Evolutionary conservation across 225 moss, liverwort and hornwort species (phyloP), one percentile per base, ranked within the genome.

Genomic region (Pseudisothecium myosuroides): DNA sequence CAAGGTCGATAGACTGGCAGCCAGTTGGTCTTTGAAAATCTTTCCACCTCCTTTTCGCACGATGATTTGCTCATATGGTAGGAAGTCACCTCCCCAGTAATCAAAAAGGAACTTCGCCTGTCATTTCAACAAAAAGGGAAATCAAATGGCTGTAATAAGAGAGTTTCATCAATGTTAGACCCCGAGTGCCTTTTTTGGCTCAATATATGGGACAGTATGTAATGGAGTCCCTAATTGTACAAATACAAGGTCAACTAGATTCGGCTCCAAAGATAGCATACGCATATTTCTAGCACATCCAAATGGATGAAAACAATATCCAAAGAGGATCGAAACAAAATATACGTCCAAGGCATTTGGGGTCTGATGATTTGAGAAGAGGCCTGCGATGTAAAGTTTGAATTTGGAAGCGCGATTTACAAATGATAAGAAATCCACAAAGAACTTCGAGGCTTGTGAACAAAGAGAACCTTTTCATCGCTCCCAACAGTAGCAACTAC

Each of bases 81-180:
- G 68, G 76, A 94, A 94, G 45, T 94, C 94, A 36, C 73, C 87
- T 89, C 94, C 94, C 94, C 92, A 94, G 60, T 87, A 85, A 88
- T 93, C 91, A 47, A 80, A 76, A 72, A 94, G 94, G 86, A 93
- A 83, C 76, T 92, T 94, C 80, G 88, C 89, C 94, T 94, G 88
- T 76, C 73, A 49, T 87, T 60, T 80, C 54, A 62, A 85, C 50
- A 73, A 32, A 62, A 27, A 78, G 65, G 66, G 43, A 31, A 80
- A 81, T 83, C 66, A 88, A 43, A 32, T 52, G 54, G 49, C 34
- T 67, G 65, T 67, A 84, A 29, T 50, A 52, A 52, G 76, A 83
- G n/a, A 26, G 68, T 76, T n/a, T 68, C 75, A 82, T 72, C 34
- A 59, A 87, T 75, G 68, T 24, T 66, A 61, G 43, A 76, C 29